Evolutionary conservation across 306 rosid genomes (phyloP).

Genomic region (Cicer pinnatifidum): DNA sequence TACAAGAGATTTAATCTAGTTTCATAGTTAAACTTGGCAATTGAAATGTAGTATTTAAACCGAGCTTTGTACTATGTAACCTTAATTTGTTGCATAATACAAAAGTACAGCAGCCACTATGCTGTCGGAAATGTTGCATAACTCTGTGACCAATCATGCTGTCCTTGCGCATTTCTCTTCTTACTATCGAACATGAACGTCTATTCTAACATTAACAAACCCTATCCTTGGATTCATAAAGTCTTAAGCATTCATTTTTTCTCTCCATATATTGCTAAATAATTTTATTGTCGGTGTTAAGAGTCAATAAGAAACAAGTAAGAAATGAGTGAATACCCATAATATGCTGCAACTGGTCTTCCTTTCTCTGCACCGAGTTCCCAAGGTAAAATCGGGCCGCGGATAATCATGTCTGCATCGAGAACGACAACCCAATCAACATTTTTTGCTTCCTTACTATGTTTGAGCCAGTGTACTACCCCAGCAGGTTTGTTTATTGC

Average conservation of each 20-base stretch:
- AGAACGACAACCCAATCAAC: constrained; percentile 98
- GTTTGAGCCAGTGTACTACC: constrained; percentile 92
- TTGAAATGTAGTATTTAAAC: no score
- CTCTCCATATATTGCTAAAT: neutral
- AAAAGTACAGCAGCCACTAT: no score
- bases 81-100: no score
- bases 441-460: constrained; percentile 85
- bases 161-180: no score
- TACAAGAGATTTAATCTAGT: constrained; percentile 32
- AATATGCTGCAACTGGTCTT: constrained; percentile 89
- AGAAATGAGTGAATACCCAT: constrained; percentile 66
- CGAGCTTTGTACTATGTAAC: no score
- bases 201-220: neutral
- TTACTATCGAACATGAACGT: no score
- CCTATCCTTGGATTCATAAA: constrained; percentile 12
- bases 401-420: constrained; percentile 94
- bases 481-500: constrained; percentile 99
- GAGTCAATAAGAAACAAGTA: constrained; percentile 8
- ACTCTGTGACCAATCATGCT: no score
- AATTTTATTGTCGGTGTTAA: neutral
- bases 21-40: constrained; percentile 9
- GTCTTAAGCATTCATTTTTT: neutral
- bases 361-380: constrained; percentile 98
- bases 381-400: constrained; percentile 97
- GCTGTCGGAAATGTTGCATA: no score